Conservation (phyloP, 2,329 filamentous ascomycete genomes). For the Daldinia sp. region DNA sequence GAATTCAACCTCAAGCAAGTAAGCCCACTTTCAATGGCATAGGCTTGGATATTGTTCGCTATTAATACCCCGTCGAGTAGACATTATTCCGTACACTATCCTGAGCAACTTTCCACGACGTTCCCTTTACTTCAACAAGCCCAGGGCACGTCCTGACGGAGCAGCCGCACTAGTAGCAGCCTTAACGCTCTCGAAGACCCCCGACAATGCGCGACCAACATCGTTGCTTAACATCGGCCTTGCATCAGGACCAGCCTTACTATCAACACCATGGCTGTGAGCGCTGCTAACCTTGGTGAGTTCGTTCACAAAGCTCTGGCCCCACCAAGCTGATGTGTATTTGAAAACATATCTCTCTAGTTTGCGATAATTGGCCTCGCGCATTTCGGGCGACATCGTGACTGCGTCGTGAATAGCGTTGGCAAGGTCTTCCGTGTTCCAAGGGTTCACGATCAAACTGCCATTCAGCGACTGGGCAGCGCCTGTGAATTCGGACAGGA, state of each 20-base stretch:
- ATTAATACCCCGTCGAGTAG: not conserved
- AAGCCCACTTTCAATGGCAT: not conserved
- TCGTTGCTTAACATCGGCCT: constrained; percentile 36
- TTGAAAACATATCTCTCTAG: constrained; percentile 95
- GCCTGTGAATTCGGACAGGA: constrained; percentile 95
- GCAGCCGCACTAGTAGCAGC: constrained; percentile 40
- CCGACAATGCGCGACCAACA: constrained; percentile 39
- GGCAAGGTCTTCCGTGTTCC: constrained; percentile 96
- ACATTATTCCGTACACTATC: not conserved
- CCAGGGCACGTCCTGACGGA: constrained; percentile 35
- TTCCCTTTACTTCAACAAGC: constrained; percentile 21
- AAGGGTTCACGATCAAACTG: constrained; percentile 94
- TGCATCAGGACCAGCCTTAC: constrained; percentile 31
- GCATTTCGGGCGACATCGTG: constrained; percentile 91
- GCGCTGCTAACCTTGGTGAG: constrained; percentile 63
- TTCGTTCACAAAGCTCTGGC: constrained; percentile 88
- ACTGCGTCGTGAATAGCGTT: constrained; percentile 96
- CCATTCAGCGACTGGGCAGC: constrained; percentile 95
- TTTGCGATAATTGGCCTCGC: constrained; percentile 87
- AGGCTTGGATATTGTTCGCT: not conserved
- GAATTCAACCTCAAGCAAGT: not conserved
- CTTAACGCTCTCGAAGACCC: constrained; percentile 44
- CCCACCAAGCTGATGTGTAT: constrained; percentile 98
- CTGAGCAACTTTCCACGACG: not conserved
- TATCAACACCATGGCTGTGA: constrained; percentile 38